A percentile compares a stretch with the other conserved stretches of the same genome.
These are phyloP conservation scores for Calendula officinalis DNA, from an alignment of 129 eudicot species.

Conservation along the genomic window DNA sequence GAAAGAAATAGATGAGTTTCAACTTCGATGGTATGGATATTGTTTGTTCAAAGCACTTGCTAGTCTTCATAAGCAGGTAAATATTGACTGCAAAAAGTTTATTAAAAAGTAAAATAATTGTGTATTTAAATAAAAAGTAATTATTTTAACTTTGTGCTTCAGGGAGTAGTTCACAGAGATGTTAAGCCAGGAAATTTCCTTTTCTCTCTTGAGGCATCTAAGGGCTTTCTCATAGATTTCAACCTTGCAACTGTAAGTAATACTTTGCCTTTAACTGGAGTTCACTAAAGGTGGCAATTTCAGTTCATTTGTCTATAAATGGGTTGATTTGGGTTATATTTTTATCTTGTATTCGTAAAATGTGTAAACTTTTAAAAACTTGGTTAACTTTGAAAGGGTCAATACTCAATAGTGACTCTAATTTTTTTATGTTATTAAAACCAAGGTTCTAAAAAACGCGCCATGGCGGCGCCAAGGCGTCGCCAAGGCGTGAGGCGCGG, in stretches of 20 bases:
- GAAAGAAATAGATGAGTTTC: constrained; percentile 58
- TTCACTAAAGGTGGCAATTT: constrained; percentile 3
- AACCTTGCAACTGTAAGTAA: constrained; percentile 84
- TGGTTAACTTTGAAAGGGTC: background rate
- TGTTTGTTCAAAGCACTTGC: constrained; percentile 96
- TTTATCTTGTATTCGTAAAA: background rate
- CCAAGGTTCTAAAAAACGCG: no score
- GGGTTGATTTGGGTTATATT: background rate
- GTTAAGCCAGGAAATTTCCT: constrained; percentile 99
- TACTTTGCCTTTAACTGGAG: background rate
- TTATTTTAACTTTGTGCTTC: constrained; percentile 28
- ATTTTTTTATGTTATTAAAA: background rate
- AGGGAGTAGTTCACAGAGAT: constrained; percentile 98
- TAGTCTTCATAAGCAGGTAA: constrained; percentile 92
- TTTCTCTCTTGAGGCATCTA: constrained; percentile 55
- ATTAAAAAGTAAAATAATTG: background rate
- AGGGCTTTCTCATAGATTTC: constrained; percentile 92
- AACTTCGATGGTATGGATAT: constrained; percentile 87
- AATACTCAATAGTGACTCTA: background rate
- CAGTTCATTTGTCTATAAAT: background rate
- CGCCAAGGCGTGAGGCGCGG: no score
- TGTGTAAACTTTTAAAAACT: background rate
- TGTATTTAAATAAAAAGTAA: background rate
- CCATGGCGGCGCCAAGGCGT: no score
- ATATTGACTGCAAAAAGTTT: background rate